Percentiles rank a stretch among this genome's conserved stretches.
Evolutionary conservation across 2,329 filamentous ascomycete genomes (phyloP).

Genomic region (Cladorrhinum sp.): DNA sequence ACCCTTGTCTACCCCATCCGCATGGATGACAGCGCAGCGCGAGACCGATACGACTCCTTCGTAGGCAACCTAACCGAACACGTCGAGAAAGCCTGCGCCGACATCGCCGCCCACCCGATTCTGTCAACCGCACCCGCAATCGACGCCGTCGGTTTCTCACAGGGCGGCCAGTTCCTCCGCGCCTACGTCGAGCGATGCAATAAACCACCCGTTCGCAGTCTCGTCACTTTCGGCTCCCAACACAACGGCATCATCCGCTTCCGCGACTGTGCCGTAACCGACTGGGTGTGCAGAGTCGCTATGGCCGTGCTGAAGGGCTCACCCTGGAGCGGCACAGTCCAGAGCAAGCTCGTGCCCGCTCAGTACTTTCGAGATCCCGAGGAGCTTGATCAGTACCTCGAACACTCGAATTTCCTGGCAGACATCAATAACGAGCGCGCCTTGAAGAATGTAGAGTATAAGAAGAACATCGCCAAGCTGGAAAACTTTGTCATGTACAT

Average conservation of each 20-base stretch:
- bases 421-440: slow-evolving; percentile 92
- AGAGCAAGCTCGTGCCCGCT: slow-evolving; percentile 79
- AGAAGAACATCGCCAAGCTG: slow-evolving; percentile 63
- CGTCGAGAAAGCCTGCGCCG: slow-evolving; percentile 71
- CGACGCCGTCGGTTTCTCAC: slow-evolving; percentile 91
- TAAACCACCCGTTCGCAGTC: slow-evolving; percentile 66
- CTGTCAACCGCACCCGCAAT: slow-evolving; percentile 77
- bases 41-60: slow-evolving; percentile 82
- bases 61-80: slow-evolving; percentile 85
- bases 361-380: slow-evolving; percentile 84
- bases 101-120: slow-evolving; percentile 72
- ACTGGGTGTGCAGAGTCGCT: slow-evolving; percentile 79
- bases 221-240: slow-evolving; percentile 87
- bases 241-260: slow-evolving; percentile 91
- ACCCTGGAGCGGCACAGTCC: slow-evolving; percentile 76
- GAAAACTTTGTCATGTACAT: slow-evolving; percentile 84
- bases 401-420: slow-evolving; percentile 81
- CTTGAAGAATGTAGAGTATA: slow-evolving; percentile 72
- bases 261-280: slow-evolving; percentile 64
- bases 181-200: slow-evolving; percentile 89
- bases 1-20: slow-evolving; percentile 81
- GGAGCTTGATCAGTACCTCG: slow-evolving; percentile 70
- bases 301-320: slow-evolving; percentile 75
- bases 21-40: slow-evolving; percentile 61
- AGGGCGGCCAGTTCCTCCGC: slow-evolving; percentile 94